These are phyloP conservation scores for Panaeolus papilionaceus DNA, from an alignment of 768 basidiomycete species.

Conservation along the genomic window DNA sequence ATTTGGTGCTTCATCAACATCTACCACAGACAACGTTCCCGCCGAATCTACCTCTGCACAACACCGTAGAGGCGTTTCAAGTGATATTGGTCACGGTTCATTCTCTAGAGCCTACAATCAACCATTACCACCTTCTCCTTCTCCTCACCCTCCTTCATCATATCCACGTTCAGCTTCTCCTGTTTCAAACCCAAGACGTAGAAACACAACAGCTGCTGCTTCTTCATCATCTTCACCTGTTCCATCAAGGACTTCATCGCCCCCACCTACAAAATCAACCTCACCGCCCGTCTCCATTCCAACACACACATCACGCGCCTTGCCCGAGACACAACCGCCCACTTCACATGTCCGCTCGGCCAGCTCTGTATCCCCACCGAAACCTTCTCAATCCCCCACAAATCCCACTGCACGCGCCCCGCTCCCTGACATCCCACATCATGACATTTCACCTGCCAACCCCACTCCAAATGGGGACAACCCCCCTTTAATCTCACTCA, in stretches of 20 bases:
- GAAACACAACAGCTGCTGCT: not conserved
- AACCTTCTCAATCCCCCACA: not conserved
- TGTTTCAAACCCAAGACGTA: not conserved
- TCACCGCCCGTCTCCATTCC: constrained; percentile 1
- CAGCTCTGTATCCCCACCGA: not conserved
- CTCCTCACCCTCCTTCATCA: constrained; percentile 7
- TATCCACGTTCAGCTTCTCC: not conserved
- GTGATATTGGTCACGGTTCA: not conserved
- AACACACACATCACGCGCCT: not conserved
- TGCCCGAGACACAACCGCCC: not conserved
- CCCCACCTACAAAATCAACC: not conserved
- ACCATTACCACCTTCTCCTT: not conserved
- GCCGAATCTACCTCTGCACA: not conserved
- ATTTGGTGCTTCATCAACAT: constrained; percentile 34
- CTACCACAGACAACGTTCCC: constrained; percentile 2
- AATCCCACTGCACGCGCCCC: not conserved
- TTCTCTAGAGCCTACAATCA: not conserved
- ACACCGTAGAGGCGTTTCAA: not conserved
- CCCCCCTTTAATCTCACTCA: not conserved
- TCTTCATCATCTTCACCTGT: not conserved
- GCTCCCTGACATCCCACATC: not conserved
- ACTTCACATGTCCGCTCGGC: not conserved
- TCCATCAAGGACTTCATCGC: not conserved
- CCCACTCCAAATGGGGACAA: constrained; percentile 4
- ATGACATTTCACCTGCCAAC: not conserved